Base-by-base conservation (phyloP, 352 stramenopile genomes). In the Globisporangium canariense region DNA sequence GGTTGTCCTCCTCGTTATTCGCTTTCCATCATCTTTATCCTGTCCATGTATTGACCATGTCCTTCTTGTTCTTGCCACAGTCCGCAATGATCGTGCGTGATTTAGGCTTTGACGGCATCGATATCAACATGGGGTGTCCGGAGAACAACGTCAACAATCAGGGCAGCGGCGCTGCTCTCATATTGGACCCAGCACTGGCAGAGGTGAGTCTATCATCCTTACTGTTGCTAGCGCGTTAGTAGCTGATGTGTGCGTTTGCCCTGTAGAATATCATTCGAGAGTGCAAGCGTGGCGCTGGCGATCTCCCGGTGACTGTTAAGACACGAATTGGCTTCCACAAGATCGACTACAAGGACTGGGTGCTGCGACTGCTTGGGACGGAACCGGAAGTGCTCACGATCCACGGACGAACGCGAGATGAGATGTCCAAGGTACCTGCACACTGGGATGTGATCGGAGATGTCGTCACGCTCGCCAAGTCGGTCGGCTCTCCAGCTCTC, bases 121-220 rank as follows among this genome's bases (percentile, higher is more conserved):
- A 94, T 56, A 92, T 94, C 71, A 93, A 94, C 66, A 93, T 94
- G 86, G 86, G 86, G 9, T 94, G 86, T 32, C 86, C 86, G 0
- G 80, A 94, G 40, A 77, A 67, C 14, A 88, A 90, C 49, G 83
- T 94, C 7, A 91, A 84, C 67, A 91, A 90, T 22, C 86, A 94
- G 75, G 79, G 79, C 45, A 91, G 82, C 58, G 83, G 86, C 8
- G 81, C 82, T 0, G 67, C 86, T 9, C 71, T 94, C 9, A 92
- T 93, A 28, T 65, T 87, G 41, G 71, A 88, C 32, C 83, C 86
- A 9, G 55, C 71, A 30, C 69, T 90, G 32, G 83, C 83, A 30
- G 67, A 73, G 67, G 72, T 79, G 41, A 41, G 51, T 40, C 4
- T 13, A 2, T 28, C 6, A 16, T 36, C 0, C 13, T 4, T 55